Conservation (phyloP, 768 basidiomycete species). For the Kwoniella shandongensis region DNA sequence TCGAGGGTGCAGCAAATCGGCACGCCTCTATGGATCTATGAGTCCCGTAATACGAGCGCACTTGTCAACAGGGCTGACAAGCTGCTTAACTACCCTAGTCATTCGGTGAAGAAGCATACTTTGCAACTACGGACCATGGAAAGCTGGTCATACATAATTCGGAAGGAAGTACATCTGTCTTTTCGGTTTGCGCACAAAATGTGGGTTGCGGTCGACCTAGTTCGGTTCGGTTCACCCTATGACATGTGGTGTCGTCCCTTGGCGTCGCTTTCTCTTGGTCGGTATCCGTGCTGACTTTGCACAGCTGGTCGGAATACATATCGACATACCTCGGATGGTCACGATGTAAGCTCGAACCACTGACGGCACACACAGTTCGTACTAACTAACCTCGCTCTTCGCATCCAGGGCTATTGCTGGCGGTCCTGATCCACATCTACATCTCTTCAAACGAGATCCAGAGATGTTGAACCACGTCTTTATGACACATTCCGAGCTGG, state of each 20-base stretch:
- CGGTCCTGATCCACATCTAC: conserved; percentile 33
- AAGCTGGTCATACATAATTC: conserved; percentile 28
- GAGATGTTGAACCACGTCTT: conserved; percentile 20
- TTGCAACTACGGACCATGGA: conserved; percentile 38
- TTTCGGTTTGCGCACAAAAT: conserved; percentile 23
- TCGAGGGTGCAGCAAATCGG: no score
- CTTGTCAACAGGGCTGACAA: not conserved
- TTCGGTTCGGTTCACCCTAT: not conserved
- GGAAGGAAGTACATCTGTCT: conserved; percentile 15
- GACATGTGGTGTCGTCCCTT: no score
- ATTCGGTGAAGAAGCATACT: conserved; percentile 24
- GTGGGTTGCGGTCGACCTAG: conserved; percentile 12
- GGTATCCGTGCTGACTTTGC: no score
- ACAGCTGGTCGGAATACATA: conserved; percentile 37
- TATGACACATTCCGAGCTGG: conserved; percentile 28
- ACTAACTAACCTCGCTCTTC: not conserved
- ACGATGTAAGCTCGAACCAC: conserved; percentile 27
- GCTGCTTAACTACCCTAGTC: not conserved
- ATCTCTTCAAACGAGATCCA: conserved; percentile 32
- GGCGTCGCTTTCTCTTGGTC: no score
- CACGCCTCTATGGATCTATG: no score
- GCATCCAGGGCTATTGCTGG: conserved; percentile 28
- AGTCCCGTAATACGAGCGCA: no score
- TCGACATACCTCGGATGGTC: conserved; percentile 32
- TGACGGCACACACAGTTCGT: not conserved